phyloP scores from a whole-genome alignment of 495 filamentous ascomycete genomes.

The Xylaria castorea region DNA sequence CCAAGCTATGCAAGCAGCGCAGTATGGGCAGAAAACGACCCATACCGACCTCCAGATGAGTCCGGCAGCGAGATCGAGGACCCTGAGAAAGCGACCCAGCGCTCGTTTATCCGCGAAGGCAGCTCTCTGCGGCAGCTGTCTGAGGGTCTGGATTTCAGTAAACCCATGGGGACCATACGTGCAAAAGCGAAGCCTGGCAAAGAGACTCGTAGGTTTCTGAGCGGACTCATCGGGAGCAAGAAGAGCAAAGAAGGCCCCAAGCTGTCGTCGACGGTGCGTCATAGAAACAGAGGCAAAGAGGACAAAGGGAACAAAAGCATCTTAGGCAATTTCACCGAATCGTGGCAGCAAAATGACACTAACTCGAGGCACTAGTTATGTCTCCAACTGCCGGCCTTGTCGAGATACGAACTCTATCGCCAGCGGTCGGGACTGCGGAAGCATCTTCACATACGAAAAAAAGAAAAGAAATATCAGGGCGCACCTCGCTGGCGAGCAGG shows the following conservation, averaged over 20 bases:
- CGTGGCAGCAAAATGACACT: conserved; percentile 37
- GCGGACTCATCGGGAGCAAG: conserved; percentile 53
- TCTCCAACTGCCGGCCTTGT: conserved; percentile 23
- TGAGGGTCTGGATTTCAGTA: conserved; percentile 44
- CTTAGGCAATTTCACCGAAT: conserved; percentile 39
- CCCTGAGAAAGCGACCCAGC: conserved; percentile 48
- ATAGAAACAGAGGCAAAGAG: conserved; percentile 43
- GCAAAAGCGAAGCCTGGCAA: conserved; percentile 45
- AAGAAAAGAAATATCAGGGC: neutral
- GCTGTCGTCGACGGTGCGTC: conserved; percentile 33
- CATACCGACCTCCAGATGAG: conserved; percentile 48
- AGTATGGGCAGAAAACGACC: conserved; percentile 45
- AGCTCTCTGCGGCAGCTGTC: conserved; percentile 49
- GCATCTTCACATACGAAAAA: neutral
- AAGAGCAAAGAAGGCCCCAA: conserved; percentile 43
- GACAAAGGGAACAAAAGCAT: conserved; percentile 42
- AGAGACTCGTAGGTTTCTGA: conserved; percentile 54
- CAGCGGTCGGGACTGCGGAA: conserved; percentile 10
- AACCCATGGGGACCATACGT: conserved; percentile 46
- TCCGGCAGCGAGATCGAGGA: conserved; percentile 59
- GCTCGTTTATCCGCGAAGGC: conserved; percentile 51
- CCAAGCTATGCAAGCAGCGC: conserved; percentile 43
- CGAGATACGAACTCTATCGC: conserved; percentile 8
- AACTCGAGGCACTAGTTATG: conserved; percentile 43
- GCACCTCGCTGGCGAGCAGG: neutral